These are phyloP conservation scores for Fallopia convolvulus DNA, from an alignment of 148 eudicot genomes.

Conservation along the genomic window DNA sequence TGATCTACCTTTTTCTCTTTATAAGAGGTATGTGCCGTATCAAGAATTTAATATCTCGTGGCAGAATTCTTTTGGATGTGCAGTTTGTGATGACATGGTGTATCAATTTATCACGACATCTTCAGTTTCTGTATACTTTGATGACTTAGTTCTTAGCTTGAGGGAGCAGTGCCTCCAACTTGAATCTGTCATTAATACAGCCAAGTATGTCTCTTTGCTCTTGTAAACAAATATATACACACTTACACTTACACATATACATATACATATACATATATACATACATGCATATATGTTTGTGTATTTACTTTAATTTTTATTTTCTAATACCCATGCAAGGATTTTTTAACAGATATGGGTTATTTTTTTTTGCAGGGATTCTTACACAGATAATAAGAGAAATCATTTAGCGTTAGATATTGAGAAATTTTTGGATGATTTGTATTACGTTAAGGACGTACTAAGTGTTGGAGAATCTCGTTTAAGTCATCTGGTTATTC, in stretches of 20 bases:
- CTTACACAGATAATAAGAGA: slow-evolving; percentile 21
- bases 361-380: slow-evolving; percentile 29
- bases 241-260: no score
- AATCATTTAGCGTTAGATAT: slow-evolving; percentile 19
- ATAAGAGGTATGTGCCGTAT: neutral
- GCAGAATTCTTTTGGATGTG: slow-evolving; percentile 25
- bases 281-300: no score
- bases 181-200: slow-evolving; percentile 21
- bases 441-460: slow-evolving; percentile 43
- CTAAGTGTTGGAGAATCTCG: slow-evolving; percentile 30
- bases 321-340: neutral
- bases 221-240: neutral
- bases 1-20: neutral
- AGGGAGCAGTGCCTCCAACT: slow-evolving; percentile 33
- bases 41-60: slow-evolving; percentile 21
- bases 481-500: slow-evolving; percentile 28
- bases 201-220: slow-evolving; percentile 20
- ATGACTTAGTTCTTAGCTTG: slow-evolving; percentile 36
- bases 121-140: slow-evolving; percentile 41
- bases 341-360: neutral
- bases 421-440: slow-evolving; percentile 38
- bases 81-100: slow-evolving; percentile 54
- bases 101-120: slow-evolving; percentile 32
- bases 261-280: neutral
- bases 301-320: neutral